These are phyloP conservation scores for Balakata baccata DNA, from an alignment of 345 rosid genomes.

Conservation along the genomic window DNA sequence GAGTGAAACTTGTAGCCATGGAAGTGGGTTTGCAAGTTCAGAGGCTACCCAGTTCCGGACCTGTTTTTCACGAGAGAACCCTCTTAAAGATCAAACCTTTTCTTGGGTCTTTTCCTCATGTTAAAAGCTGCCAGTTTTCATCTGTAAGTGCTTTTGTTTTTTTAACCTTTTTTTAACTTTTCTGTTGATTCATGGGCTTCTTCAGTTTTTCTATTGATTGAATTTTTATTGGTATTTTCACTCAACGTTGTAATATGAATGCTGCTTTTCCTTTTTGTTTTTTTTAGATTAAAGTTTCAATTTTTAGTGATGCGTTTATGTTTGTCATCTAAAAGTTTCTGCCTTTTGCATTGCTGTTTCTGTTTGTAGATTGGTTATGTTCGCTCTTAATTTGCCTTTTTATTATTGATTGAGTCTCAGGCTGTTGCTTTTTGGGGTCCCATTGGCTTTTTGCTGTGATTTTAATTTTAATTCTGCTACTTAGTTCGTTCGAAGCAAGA, in stretches of 20 bases:
- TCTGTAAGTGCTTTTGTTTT: constrained; percentile 12
- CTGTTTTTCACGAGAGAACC: constrained; percentile 30
- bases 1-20: constrained; percentile 35
- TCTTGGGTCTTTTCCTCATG: constrained; percentile 44
- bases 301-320: not conserved
- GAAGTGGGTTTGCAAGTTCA: constrained; percentile 61
- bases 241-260: constrained; percentile 8
- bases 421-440: not conserved
- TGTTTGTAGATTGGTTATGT: not conserved
- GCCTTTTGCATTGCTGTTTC: not conserved
- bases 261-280: not conserved
- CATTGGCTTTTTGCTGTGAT: constrained; percentile 7
- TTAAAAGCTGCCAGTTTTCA: constrained; percentile 19
- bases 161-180: not conserved
- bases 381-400: not conserved
- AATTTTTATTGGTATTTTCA: constrained; percentile 3
- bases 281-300: not conserved
- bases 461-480: not conserved
- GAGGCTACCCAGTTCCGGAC: constrained; percentile 43
- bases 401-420: not conserved
- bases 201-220: not conserved
- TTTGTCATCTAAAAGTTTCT: not conserved
- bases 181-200: not conserved
- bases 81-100: constrained; percentile 48
- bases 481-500: not conserved